Evolutionary conservation across 305 asterid genomes (phyloP).

Genomic region (Solanum hybrid): DNA sequence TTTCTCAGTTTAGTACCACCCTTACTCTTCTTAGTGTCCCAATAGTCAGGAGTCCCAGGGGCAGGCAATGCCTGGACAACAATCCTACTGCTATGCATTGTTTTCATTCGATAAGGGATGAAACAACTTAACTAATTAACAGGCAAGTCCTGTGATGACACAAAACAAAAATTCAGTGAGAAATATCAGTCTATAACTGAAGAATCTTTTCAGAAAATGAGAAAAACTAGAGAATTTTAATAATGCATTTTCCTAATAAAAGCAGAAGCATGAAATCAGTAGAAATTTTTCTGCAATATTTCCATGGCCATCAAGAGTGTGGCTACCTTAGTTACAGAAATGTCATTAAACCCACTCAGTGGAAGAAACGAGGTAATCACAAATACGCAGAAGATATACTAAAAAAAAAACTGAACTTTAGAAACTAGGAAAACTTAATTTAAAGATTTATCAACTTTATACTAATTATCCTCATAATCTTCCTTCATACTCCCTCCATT

Average conservation of each 20-base stretch:
- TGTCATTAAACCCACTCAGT: neutral
- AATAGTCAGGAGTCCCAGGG: neutral
- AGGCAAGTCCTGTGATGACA: neutral
- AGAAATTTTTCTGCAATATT: neutral
- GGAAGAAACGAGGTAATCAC: neutral
- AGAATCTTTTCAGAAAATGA: neutral
- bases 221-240: neutral
- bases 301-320: neutral
- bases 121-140: neutral
- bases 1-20: neutral
- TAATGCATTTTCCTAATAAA: neutral
- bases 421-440: neutral
- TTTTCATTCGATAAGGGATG: neutral
- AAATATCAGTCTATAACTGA: neutral
- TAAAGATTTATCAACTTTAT: neutral
- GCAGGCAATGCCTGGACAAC: constrained; percentile 5
- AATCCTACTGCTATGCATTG: neutral
- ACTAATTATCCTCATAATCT: neutral
- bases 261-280: neutral
- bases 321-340: neutral
- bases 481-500: neutral
- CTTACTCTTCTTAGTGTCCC: neutral
- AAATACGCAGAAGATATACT: neutral
- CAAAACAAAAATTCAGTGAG: neutral
- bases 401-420: neutral